Evolutionary conservation across 73 alveolate genomes (phyloP), one percentile per base, ranked within the genome.

Genomic region (Paramecium caudatum): DNA sequence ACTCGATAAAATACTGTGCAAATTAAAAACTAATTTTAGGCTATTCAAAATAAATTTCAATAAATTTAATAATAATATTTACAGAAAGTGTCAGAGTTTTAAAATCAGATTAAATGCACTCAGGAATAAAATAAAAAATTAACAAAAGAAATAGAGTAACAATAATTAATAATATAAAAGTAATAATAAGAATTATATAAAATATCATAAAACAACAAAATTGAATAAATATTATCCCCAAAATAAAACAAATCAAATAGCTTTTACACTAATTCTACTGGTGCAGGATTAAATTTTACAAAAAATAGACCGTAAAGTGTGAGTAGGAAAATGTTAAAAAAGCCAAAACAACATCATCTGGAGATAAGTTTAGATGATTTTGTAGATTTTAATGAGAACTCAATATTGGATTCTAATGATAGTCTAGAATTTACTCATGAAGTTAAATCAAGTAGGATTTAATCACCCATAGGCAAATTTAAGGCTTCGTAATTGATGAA

Each of bases 331-430:
- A 9, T 15, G 17, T 32, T 25, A n/a, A 34, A 68, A 32, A 9
- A 37, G 5, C 84, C 84, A 32, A 37, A 68, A 32, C 47, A n/a
- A 3, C 47, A 17, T 16, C 16, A 68, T 13, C 37, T 37, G 17
- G 84, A 68, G n/a, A 74, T 74, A 9, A 74, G 88, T 25, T 15
- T 74, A 45, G 88, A 74, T 16, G 88, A 74, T 41, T 74, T 74
- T 74, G 88, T 21, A 4, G 88, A 74, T 45, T 74, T 74, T 21
- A 74, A 74, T 45, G 88, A 74, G 4, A 45, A 74, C 7, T 74
- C 88, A 16, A 37, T 74, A 13, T 9, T 21, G 19, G 88, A 74
- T 74, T 74, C 88, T 2, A 74, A 43, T 74, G 88, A 74, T 10
- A 74, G 88, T 17, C 17, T 68, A 1, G 80, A 55, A 10, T 55